Evolutionary conservation across 2,329 filamentous ascomycete species (phyloP), one percentile per base, ranked within the genome.

Genomic region (Fusarium chlamydosporum): DNA sequence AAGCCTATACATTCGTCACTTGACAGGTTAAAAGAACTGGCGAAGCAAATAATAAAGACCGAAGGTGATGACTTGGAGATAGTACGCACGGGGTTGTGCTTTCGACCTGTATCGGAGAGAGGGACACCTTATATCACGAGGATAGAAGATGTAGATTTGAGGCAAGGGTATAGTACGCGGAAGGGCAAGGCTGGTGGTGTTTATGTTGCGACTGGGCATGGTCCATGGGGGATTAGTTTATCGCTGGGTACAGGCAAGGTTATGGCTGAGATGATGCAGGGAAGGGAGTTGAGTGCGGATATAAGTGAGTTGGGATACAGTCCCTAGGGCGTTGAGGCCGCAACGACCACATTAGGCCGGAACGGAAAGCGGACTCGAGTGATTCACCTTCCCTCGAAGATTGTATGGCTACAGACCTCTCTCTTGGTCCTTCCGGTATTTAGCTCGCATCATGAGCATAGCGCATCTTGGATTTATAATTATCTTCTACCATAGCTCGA

Each of bases 201-300:
- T 0, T 94, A 87, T 75, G 76, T 94, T 37, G 88, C 89, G 2
- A 83, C 89, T 6, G 92, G 92, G 0, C 92, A 94, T 81, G 92
- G 91, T 1, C 89, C 91, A 0, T 94, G 92, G 92, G 92, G 91
- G 0, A 91, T 91, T 27, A 85, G 83, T 47, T 74, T 88, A 73
- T 82, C 83, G 16, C 78, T 92, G 31, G 92, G 91, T 2, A 94
- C 91, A 1, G 92, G 92, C 0, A 85, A 86, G 68, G 87, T 92
- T 7, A 80, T 94, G 80, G 85, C 89, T 12, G 91, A 94, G 79
- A 83, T 94, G 84, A 83, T 92, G 41, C 83, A 87, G 71, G 89
- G 88, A 3, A 79, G 82, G 63, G 76, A 79, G 63, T 78, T 85
- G 51, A 90, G 86, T 65, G 89, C 85, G 2, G 86, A 92, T 79